Evolutionary conservation across 805 yeast species (phyloP).

Genomic region (Candida rishiriensis): DNA sequence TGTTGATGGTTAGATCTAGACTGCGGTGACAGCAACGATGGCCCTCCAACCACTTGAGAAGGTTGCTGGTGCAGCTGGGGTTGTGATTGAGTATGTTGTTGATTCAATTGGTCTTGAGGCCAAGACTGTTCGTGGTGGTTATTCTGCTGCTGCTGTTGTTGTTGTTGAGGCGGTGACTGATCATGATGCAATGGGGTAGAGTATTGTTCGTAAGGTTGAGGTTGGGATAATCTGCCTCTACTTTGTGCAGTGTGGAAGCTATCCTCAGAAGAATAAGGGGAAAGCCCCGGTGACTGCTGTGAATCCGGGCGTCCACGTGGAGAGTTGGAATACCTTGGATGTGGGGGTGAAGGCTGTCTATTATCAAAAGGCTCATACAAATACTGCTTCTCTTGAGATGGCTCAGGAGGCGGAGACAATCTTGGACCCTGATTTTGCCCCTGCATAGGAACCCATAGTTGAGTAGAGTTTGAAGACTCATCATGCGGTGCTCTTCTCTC

Average conservation of each 20-base stretch:
- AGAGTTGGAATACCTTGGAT: background rate
- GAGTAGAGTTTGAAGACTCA: background rate
- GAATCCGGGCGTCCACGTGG: background rate
- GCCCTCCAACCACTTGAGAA: too few species aligned
- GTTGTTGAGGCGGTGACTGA: background rate
- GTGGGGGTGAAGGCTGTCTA: background rate
- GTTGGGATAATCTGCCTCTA: background rate
- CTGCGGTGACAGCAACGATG: too few species aligned
- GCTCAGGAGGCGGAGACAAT: background rate
- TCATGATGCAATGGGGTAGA: too few species aligned
- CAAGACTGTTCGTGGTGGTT: background rate
- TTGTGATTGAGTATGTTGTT: too few species aligned
- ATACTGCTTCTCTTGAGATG: background rate
- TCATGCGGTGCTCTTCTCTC: background rate
- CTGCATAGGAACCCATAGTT: background rate
- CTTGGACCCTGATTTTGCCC: background rate
- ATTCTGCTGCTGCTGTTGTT: slow-evolving; percentile 3
- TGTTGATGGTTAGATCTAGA: too few species aligned
- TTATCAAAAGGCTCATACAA: too few species aligned
- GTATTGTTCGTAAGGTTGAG: slow-evolving; percentile 7
- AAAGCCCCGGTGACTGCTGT: background rate
- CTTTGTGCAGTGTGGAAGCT: background rate
- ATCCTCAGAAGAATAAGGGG: background rate
- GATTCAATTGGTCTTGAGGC: slow-evolving; percentile 1
- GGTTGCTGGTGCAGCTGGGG: too few species aligned